Evolutionary conservation across 768 basidiomycete genomes (phyloP), one percentile per base, ranked within the genome.

Genomic region (Mycena galericulata): DNA sequence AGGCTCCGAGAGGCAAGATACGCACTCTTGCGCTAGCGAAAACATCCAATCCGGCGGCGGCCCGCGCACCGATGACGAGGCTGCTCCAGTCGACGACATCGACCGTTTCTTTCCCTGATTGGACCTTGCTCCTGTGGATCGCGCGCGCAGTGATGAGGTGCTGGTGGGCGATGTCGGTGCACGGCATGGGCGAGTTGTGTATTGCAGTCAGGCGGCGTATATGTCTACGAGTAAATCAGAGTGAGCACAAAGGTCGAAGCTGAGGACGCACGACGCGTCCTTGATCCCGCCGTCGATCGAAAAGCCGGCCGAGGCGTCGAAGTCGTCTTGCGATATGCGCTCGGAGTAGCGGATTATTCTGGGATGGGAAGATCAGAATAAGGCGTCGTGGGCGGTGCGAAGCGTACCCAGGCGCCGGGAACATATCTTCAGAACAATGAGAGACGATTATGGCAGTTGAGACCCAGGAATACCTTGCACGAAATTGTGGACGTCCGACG

Each of bases 231-330:
- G 29, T n/a, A n/a, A 3, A 11, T 18, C 20, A 15, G 18, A 29
- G 29, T 18, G 17, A 17, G 9, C 18, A 32, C 26, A n/a, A n/a
- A n/a, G 15, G 34, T 20, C 32, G 41, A 43, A 18, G 41, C 41
- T 6, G 17, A 20, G n/a, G 29, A 82, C 86, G 46, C 74, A 90
- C 85, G 86, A 79, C 0, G 93, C 91, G 74, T 96, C 95, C 74
- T 95, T 95, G 74, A 97, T 89, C 20, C 94, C 96, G n/a, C 93
- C 93, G 50, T 93, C 90, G 54, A 96, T 88, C 17, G 90, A 82
- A 77, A 97, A 96, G 17, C 95, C 96, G 20, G 80, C 81, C 12
- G 85, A 82, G 26, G 88, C 92, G 63, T 94, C 91, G 74, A 96
- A 97, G 38, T 87, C 82, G 78, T 95, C 90, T 60, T 88, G 81